Base-by-base conservation (phyloP, 1,284 basidiomycete genomes). In the Ceratobasidium sp. region DNA sequence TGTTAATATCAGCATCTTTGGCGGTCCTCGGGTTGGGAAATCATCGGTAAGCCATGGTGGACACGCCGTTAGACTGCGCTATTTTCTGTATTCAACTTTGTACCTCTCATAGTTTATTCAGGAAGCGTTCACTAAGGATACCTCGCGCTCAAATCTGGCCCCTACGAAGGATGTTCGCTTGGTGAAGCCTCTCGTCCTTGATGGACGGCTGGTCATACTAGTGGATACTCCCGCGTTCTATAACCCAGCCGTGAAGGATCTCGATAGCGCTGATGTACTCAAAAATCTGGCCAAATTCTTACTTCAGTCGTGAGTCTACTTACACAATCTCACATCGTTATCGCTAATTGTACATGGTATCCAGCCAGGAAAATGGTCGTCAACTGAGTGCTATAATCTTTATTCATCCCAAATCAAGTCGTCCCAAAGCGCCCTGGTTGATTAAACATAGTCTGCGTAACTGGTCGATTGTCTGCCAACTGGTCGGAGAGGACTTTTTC, bases 171-270 rank as follows among this genome's bases (percentile, higher is more conserved):
- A 67, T 28, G 65, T 67, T 7, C 65, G 46, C 13, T 23, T 52
- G 10, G 52, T 52, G 46, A 67, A 67, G n/a, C 65, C 65, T 15
- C 20, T 52, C 1, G 20, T n/a, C 1, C 50, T 67, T 20, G 65
- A 67, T 17, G 65, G 65, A 23, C 65, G 65, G 26, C 65, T 52
- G 38, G 46, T 67, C 12, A 26, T 67, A 12, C 28, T 67, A 2
- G 42, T 67, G 26, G 65, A 67, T 42, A 67, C 65, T 52, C 65
- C 48, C 17, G 44, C 65, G n/a, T 67, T 67, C 28, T 67, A 67
- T 48, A 67, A 67, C 28, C 38, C 46, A 26, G 65, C 65, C 3
- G 20, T 33, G 3, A 44, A 48, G 7, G 38, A 67, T n/a, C 17
- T 52, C 3, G 65, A 67, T 33, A 67, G 65, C 28, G 65, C 65